phyloP scores from a whole-genome alignment of 148 eudicot genomes.

The Vaccinium vitisidaea region DNA sequence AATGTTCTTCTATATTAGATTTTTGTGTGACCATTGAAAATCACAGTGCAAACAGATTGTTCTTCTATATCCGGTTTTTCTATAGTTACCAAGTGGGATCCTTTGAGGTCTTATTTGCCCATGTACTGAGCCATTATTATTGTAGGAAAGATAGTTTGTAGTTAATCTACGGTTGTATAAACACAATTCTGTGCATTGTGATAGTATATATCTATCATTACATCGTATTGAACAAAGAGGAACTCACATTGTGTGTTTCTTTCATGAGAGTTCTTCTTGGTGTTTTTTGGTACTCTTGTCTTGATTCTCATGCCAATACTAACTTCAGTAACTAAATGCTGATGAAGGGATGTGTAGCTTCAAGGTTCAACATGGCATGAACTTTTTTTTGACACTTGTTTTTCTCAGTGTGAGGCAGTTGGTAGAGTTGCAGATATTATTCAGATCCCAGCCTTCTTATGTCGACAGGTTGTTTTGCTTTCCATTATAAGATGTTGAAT shows the following conservation, averaged over 20 bases:
- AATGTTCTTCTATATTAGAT: neutral
- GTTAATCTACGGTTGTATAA: no score
- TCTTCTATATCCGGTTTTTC: neutral
- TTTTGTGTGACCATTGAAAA: neutral
- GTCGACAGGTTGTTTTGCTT: slow-evolving; percentile 62
- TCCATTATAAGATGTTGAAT: neutral
- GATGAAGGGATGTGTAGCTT: neutral
- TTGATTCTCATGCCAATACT: neutral
- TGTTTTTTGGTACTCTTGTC: neutral
- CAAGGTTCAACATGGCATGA: slow-evolving; percentile 7
- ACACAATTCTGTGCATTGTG: neutral
- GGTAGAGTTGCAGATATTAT: slow-evolving; percentile 92
- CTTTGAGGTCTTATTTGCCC: no score
- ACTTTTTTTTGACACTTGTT: slow-evolving; percentile 7
- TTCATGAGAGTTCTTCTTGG: neutral
- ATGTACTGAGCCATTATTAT: no score
- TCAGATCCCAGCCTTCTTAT: slow-evolving; percentile 95
- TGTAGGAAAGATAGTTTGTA: no score
- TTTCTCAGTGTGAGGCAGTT: slow-evolving; percentile 81
- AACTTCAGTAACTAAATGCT: neutral
- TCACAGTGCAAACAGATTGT: neutral
- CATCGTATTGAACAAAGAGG: neutral
- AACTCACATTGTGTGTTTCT: neutral
- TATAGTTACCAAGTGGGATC: neutral
- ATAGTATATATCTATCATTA: neutral